Conservation (phyloP, 225 moss, liverwort and hornwort species). For the Antitrichia curtipendula region DNA sequence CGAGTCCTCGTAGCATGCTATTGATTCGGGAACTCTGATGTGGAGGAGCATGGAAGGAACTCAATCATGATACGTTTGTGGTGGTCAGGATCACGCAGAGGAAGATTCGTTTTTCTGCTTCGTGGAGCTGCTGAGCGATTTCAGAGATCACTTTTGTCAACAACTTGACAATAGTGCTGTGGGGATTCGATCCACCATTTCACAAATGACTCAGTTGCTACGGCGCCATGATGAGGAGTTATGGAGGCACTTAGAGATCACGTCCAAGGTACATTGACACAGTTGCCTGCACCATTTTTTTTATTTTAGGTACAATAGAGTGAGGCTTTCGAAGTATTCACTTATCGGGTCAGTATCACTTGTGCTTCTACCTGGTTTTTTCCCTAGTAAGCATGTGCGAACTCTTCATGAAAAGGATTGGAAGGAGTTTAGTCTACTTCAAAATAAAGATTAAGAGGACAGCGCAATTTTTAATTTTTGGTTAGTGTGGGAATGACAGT, state of each 20-base stretch:
- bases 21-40: background rate
- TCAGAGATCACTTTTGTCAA: slow-evolving; percentile 93
- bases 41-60: background rate
- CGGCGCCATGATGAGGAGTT: slow-evolving; percentile 86
- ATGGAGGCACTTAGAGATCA: slow-evolving; percentile 87
- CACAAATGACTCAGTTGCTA: slow-evolving; percentile 71
- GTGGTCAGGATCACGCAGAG: slow-evolving; percentile 62
- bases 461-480: background rate
- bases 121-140: slow-evolving; percentile 93
- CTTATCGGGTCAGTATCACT: background rate
- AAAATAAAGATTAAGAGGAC: background rate
- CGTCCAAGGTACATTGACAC: slow-evolving; percentile 49
- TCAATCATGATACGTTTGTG: background rate
- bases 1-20: background rate
- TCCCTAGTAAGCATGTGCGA: background rate
- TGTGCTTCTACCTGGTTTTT: background rate
- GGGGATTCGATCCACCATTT: slow-evolving; percentile 83
- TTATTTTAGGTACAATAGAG: background rate
- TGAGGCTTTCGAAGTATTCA: background rate
- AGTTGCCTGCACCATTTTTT: background rate
- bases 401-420: background rate
- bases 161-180: slow-evolving; percentile 96
- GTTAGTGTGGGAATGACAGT: background rate
- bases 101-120: slow-evolving; percentile 98
- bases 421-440: background rate